Base-by-base conservation (phyloP, 805 yeast genomes). In the Nakazawaea ambrosiae region DNA sequence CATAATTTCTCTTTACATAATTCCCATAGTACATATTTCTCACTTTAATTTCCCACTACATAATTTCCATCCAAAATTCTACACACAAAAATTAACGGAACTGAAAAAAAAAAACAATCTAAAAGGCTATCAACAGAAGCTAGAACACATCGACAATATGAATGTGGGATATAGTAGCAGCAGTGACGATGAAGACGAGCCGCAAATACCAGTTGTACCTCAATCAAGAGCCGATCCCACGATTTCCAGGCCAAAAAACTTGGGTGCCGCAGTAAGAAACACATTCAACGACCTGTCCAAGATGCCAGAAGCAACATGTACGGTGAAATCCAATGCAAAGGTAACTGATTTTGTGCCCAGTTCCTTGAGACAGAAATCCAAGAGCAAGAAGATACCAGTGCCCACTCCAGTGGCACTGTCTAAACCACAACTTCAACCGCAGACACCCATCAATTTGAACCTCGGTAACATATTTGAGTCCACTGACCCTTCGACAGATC, bases 341-440 rank as follows among this genome's bases (percentile, higher is more conserved):
- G 34, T 41, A 12, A 45, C 49, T 2, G 50, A 48, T 32, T 35
- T 50, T 14, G 41, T 50, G 14, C 54, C 54, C n/a, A 24, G 42
- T 1, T 14, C 28, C 47, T 44, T 31, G 28, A 32, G 31, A 25
- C 22, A 29, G 14, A 33, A 15, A 19, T 33, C 19, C 14, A 27
- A 25, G 12, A 37, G 34, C 17, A 26, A 27, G 14, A 19, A 14
- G 27, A 37, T 22, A 16, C 28, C 42, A 24, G n/a, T n/a, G n/a
- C n/a, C n/a, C n/a, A n/a, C n/a, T n/a, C n/a, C n/a, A n/a, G n/a
- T n/a, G n/a, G n/a, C n/a, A n/a, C n/a, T n/a, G n/a, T n/a, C n/a
- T n/a, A 25, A 22, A 22, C 25, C 11, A 11, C 25, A 8, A 22
- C 25, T 34, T 15, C 17, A 8, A 22, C 11, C 25, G 10, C 25